Evolutionary conservation across 148 eudicot species (phyloP).

Genomic region (Dysphania ambrosioides): DNA sequence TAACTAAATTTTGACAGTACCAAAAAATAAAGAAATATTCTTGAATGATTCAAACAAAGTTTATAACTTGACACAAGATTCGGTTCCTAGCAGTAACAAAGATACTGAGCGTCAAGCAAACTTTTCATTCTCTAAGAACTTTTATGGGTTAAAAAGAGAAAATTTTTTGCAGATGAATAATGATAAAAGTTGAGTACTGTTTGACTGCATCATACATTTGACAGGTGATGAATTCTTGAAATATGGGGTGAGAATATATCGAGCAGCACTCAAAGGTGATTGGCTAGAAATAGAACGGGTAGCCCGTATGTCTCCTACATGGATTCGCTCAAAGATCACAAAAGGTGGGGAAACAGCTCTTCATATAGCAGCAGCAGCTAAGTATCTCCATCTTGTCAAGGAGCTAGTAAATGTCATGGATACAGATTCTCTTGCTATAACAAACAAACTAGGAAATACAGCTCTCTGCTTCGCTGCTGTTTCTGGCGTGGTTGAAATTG

Average conservation of each 20-base stretch:
- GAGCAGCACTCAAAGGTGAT: conserved; percentile 22
- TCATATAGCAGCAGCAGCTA: conserved; percentile 28
- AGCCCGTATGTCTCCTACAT: not conserved
- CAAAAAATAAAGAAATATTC: no score
- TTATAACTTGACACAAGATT: no score
- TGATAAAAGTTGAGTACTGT: not conserved
- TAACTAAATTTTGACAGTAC: no score
- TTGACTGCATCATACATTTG: not conserved
- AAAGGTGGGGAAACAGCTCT: conserved; percentile 32
- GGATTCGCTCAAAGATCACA: conserved; percentile 19
- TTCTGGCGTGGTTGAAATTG: conserved; percentile 28
- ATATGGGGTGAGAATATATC: conserved; percentile 11
- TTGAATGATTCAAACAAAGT: no score
- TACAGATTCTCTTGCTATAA: conserved; percentile 1
- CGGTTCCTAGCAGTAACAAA: not conserved
- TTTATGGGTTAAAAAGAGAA: not conserved
- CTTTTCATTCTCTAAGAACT: not conserved
- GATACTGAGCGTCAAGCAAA: not conserved
- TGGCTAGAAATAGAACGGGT: not conserved
- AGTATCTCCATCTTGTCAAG: conserved; percentile 16
- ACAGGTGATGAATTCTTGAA: conserved; percentile 1
- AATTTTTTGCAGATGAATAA: not conserved
- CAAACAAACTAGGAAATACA: conserved; percentile 28
- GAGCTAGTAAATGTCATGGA: conserved; percentile 17
- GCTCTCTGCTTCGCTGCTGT: conserved; percentile 34